Base-by-base conservation (phyloP, 2,329 filamentous ascomycete species). In the Emergomyces orientalis region DNA sequence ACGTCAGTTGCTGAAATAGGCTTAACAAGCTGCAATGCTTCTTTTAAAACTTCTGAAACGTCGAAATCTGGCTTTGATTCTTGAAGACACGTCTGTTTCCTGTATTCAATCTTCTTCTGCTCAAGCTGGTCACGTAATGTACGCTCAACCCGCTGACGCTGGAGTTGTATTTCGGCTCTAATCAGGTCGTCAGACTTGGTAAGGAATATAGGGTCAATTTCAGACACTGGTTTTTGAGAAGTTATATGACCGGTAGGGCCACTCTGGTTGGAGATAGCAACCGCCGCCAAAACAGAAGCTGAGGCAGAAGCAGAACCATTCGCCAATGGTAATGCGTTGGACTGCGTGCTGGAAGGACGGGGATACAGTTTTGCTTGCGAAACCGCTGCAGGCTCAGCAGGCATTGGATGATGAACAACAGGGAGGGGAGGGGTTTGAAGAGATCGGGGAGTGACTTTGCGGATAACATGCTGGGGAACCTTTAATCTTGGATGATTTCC, bases 121-220 rank as follows among this genome's bases (percentile, higher is more conserved):
- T 93, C 89, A 68, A 89, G 77, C 74, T 96, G 88, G 61, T 95
- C 88, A 74, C 85, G 87, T 69, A 97, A 76, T 43, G 81, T 78
- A 67, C 87, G 86, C 76, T 97, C 94, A 70, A 97, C 80, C 66
- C 88, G 85, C 75, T 92, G 86, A 66, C 93, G 86, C 76, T 91
- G 90, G 66, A 93, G 77, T 72, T 88, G 85, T 65, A 90, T 79
- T 76, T 96, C 91, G 71, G 91, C 90, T 77, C 86, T 88, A 72
- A 94, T 86, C 68, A 95, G 80, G 72, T 90, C 86, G 72, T 91
- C 88, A 68, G 91, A 92, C 76, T 96, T 96, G 72, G 90, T 88
- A 74, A 95, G 82, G 69, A 95, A 82, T 65, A 95, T 86, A 59
- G 91, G 90, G 74, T 95, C 86, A 77, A 94, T 89, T 74, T 88